Conservation (phyloP, 2,329 filamentous ascomycete species). For the Pseudopyricularia javanii region DNA sequence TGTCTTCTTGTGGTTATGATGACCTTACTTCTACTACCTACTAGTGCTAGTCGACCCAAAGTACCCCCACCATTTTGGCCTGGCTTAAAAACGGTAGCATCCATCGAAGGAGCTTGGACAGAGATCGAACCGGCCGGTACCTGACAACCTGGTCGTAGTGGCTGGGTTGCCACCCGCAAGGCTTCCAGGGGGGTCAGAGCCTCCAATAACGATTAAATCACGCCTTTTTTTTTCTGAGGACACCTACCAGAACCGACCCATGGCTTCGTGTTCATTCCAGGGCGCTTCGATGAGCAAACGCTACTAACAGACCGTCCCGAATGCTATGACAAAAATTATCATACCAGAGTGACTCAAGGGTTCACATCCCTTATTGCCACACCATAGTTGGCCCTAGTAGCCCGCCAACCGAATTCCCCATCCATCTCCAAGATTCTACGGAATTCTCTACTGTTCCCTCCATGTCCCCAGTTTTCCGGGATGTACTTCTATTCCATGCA, state of each 20-base stretch:
- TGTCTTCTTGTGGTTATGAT: too few species aligned
- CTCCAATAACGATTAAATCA: too few species aligned
- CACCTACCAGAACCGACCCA: too few species aligned
- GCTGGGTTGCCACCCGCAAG: background rate
- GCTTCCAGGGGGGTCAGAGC: background rate
- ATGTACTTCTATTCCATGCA: too few species aligned
- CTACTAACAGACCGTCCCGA: too few species aligned
- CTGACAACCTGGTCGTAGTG: background rate
- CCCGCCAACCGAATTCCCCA: background rate
- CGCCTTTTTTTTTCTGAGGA: too few species aligned
- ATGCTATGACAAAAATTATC: background rate
- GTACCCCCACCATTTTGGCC: too few species aligned
- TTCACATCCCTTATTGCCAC: background rate
- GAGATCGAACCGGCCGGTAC: background rate
- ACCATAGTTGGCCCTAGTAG: background rate
- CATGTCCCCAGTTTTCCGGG: background rate
- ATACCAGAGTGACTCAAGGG: background rate
- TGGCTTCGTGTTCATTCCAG: too few species aligned
- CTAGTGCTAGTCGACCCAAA: too few species aligned
- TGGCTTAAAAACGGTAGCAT: background rate
- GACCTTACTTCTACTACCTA: too few species aligned
- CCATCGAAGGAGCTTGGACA: background rate
- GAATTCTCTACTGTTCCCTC: background rate
- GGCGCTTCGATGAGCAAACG: too few species aligned
- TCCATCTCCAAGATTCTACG: background rate